Base-by-base conservation (phyloP, 139 green algal species). In the Pleodorina starrii region DNA sequence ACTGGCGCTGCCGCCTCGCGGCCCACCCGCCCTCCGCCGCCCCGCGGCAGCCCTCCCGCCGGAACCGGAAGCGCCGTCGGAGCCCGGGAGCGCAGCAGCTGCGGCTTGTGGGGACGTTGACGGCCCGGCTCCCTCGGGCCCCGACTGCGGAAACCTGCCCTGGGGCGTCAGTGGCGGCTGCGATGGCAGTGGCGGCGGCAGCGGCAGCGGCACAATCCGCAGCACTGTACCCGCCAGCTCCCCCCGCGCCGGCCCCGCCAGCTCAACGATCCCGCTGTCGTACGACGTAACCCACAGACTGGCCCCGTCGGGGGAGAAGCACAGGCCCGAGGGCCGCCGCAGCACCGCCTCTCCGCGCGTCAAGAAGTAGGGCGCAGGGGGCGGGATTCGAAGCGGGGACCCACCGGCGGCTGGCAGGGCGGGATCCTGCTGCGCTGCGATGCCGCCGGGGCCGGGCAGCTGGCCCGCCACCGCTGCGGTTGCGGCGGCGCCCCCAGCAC, bases 201-300 rank as follows among this genome's bases (percentile, higher is more conserved):
- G 36, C 78, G 78, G 78, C 54, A 85, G 38, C 50, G 9, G 78
- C 54, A 85, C 51, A 36, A 54, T 6, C 35, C 78, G 51, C 51
- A 85, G 36, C 27, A 85, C 78, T 3, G 23, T 54, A 21, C 78
- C 78, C 12, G 78, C 51, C 78, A 42, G 21, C 51, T 11, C 38
- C 23, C 54, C 51, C 10, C 21, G 19, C 54, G 27, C 51, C 5
- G 78, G 78, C 36, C 78, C 78, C 32, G 78, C 78, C 54, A 85
- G 36, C 78, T 85, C 23, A 51, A 85, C 35, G 17, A 85, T 35
- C 0, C 78, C 78, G 0, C 10, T 21, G 35, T 85, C 78, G 78
- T 74, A 85, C 36, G 78, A 85, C 40, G 78, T 85, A 19, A 85
- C 78, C 78, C 78, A 85, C 38, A 85, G 51, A 38, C 78, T 85